Conservation (phyloP, 768 basidiomycete genomes). For the Lactifluus piperatus region DNA sequence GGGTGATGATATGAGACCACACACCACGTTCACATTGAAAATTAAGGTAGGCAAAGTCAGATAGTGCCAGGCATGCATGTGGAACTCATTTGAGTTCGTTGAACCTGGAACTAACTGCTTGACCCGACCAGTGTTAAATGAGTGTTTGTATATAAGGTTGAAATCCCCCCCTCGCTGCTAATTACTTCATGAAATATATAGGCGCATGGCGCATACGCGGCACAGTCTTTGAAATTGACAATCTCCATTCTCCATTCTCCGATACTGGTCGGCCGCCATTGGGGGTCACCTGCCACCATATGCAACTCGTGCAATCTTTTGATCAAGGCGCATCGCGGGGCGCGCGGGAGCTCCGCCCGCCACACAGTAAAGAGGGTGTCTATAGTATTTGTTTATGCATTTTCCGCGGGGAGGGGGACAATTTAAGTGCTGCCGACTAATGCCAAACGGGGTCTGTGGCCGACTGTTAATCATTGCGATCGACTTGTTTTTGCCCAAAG, state of each 20-base stretch:
- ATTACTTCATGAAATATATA: not conserved
- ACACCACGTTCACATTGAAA: not conserved
- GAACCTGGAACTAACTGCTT: not conserved
- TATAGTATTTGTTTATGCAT: not conserved
- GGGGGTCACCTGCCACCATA: not conserved
- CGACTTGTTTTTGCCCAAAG: not conserved
- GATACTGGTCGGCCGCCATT: not conserved
- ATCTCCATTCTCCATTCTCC: not conserved
- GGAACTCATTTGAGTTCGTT: not conserved
- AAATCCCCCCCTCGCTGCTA: not conserved
- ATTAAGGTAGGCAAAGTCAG: not conserved
- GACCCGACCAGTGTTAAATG: not conserved
- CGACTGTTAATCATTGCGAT: not conserved
- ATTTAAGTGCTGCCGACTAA: not conserved
- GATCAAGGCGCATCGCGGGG: not conserved
- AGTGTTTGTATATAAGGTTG: not conserved
- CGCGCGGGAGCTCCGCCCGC: too few species aligned
- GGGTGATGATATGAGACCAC: not conserved
- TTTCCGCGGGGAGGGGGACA: not conserved
- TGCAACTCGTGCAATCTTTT: not conserved
- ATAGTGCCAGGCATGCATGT: not conserved
- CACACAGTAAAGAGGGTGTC: not conserved
- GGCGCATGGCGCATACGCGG: not conserved
- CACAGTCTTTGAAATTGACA: not conserved
- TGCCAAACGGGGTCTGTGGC: not conserved